phyloP scores from a whole-genome alignment of 495 filamentous ascomycete species.

The Xylaria cubensis region DNA sequence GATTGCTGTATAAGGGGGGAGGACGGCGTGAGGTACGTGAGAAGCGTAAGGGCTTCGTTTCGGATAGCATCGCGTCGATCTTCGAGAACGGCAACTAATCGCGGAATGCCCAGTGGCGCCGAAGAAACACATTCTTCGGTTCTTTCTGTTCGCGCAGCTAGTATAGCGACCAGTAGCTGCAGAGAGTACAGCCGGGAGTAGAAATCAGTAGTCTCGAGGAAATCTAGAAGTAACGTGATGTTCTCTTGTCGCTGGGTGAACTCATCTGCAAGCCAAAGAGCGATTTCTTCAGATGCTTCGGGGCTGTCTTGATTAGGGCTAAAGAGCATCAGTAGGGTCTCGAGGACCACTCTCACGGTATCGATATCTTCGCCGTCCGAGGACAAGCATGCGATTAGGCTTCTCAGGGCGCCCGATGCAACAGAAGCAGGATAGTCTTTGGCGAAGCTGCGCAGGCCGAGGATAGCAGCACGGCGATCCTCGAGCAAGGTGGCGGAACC shows the following conservation, averaged over 20 bases:
- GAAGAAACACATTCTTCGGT: conserved; percentile 95
- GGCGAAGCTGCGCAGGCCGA: conserved; percentile 92
- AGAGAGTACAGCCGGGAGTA: conserved; percentile 93
- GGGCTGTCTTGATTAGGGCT: conserved; percentile 66
- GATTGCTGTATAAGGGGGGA: conserved; percentile 82
- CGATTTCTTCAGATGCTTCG: conserved; percentile 96
- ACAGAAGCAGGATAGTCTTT: conserved; percentile 96
- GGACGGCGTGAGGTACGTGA: conserved; percentile 59
- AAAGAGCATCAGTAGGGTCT: conserved; percentile 95
- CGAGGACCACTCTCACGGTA: conserved; percentile 90
- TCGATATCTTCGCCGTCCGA: conserved; percentile 96
- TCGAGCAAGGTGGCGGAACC: conserved; percentile 88
- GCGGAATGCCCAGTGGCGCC: conserved; percentile 85
- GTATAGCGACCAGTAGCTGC: conserved; percentile 87
- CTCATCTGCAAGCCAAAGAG: conserved; percentile 95
- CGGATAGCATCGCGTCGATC: conserved; percentile 88
- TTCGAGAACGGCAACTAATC: conserved; percentile 81
- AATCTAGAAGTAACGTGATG: conserved; percentile 86
- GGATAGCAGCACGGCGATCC: conserved; percentile 89
- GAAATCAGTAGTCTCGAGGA: conserved; percentile 87
- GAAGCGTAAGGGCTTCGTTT: conserved; percentile 67
- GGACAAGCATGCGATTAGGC: conserved; percentile 81
- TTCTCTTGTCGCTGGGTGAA: conserved; percentile 99
- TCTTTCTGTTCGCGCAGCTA: conserved; percentile 83
- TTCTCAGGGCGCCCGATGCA: conserved; percentile 86